phyloP scores from a whole-genome alignment of 495 filamentous ascomycete genomes.

The Penicillium bialowiezense region DNA sequence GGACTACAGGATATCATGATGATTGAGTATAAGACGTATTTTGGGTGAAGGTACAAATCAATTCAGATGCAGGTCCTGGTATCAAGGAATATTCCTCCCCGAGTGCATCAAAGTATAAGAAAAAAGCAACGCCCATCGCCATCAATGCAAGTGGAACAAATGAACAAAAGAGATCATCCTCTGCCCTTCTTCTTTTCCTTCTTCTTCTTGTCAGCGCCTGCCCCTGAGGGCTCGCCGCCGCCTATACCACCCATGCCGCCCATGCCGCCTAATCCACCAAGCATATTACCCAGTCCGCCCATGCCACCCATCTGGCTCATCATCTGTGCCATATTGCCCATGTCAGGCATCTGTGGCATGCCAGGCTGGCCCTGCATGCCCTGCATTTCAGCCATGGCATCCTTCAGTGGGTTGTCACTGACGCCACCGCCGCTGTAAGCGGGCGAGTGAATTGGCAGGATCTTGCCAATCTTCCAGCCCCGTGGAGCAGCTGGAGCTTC shows the following conservation, averaged over 20 bases:
- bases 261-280: conserved; percentile 29
- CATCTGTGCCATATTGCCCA: conserved; percentile 35
- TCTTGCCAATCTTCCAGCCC: conserved; percentile 85
- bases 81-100: conserved; percentile 14
- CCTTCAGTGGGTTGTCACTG: conserved; percentile 92
- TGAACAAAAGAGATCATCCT: conserved; percentile 23
- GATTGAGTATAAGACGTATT: background rate
- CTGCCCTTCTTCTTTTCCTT: conserved; percentile 52
- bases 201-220: conserved; percentile 44
- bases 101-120: conserved; percentile 12
- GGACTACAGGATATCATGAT: background rate
- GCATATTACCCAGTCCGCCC: conserved; percentile 37
- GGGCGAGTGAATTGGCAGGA: conserved; percentile 82
- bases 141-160: conserved; percentile 33
- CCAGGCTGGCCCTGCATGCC: conserved; percentile 54
- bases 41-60: conserved; percentile 4
- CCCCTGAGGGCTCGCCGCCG: conserved; percentile 32
- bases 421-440: conserved; percentile 92
- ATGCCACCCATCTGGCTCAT: conserved; percentile 24
- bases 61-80: conserved; percentile 2
- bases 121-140: conserved; percentile 34
- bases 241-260: conserved; percentile 32
- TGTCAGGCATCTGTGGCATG: conserved; percentile 44
- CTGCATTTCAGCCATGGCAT: conserved; percentile 95
- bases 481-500: conserved; percentile 73